Evolutionary conservation across 2,329 filamentous ascomycete species (phyloP), one percentile per base, ranked within the genome.

Genomic region (Beauveria scarabaeidicola): DNA sequence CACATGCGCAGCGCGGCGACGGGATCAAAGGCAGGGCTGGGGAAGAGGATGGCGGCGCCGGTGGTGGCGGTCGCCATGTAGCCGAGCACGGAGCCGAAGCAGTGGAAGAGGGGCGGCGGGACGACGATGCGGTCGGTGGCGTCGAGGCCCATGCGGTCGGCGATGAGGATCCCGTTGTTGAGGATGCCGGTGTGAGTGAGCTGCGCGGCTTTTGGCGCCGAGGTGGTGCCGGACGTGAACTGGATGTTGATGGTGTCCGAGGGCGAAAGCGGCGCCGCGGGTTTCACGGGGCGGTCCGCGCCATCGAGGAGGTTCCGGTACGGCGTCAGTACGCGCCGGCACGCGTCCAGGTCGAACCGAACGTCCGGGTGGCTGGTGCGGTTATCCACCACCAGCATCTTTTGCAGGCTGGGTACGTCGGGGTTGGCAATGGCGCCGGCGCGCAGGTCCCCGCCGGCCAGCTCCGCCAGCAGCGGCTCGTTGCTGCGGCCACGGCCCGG

Each of bases 201-300:
- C 76, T 91, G 95, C 1, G 93, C 93, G 0, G 94, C 94, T 75
- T 97, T 97, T 23, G 92, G 93, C 68, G 83, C 79, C 0, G 89
- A 90, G 0, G 94, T 97, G 0, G 94, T 97, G n/a, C 93, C 94
- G 0, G 88, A 93, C 0, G 94, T 99, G 76, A 97, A 97, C 72
- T 97, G 93, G 64, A 97, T 96, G 70, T 97, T 97, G 65, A 95
- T 87, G 2, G 88, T 85, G 54, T 97, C 93, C 62, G 82, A 71
- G 0, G 85, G 78, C 17, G 77, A 65, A 1, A 87, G 77, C 0
- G 75, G 75, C 25, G 70, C 59, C 58, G 80, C 77, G 0, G 81
- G 80, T 21, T 62, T 67, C 2, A 84, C 66, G 2, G 69, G 19
- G 0, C 67, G 61, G 2, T 68, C 63, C 0, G 73, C 70, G 17